Percentiles rank a stretch among this genome's conserved stretches.
phyloP scores from a whole-genome alignment of 768 basidiomycete species.

The Lactifluus volemus region DNA sequence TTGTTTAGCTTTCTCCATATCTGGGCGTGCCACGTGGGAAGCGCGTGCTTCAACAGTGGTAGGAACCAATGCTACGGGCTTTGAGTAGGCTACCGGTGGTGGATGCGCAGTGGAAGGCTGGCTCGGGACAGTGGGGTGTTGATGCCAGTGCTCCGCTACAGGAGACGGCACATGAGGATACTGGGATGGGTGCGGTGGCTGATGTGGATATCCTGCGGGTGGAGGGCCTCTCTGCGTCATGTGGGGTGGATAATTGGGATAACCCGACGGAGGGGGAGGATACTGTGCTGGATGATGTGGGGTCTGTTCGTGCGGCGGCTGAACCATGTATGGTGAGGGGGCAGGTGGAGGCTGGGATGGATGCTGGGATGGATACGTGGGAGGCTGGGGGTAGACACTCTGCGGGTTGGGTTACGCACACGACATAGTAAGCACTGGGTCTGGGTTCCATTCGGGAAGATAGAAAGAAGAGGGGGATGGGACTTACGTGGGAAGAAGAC shows the following conservation, averaged over 20 bases:
- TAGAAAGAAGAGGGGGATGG: neutral
- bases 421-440: constrained; percentile 3
- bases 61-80: constrained; percentile 15
- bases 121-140: constrained; percentile 16
- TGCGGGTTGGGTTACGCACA: constrained; percentile 5
- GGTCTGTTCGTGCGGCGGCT: constrained; percentile 36
- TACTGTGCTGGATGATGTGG: constrained; percentile 33
- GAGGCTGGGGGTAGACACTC: constrained; percentile 15
- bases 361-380: constrained; percentile 38
- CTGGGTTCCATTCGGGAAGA: neutral
- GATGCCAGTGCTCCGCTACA: constrained; percentile 17
- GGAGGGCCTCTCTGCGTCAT: constrained; percentile 18
- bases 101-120: constrained; percentile 10
- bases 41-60: constrained; percentile 16
- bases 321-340: constrained; percentile 29
- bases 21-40: constrained; percentile 13
- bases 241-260: constrained; percentile 23
- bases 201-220: constrained; percentile 21
- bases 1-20: constrained; percentile 19
- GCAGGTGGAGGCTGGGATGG: constrained; percentile 33
- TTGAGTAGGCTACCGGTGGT: constrained; percentile 13
- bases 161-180: constrained; percentile 18
- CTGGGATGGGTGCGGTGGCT: constrained; percentile 21
- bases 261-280: constrained; percentile 33
- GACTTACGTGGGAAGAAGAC: constrained; percentile 40